A percentile compares a stretch with the other conserved stretches of the same genome.
These are phyloP conservation scores for Cyclotella distinguenda DNA, from an alignment of 108 stramenopile genomes.

Conservation along the genomic window DNA sequence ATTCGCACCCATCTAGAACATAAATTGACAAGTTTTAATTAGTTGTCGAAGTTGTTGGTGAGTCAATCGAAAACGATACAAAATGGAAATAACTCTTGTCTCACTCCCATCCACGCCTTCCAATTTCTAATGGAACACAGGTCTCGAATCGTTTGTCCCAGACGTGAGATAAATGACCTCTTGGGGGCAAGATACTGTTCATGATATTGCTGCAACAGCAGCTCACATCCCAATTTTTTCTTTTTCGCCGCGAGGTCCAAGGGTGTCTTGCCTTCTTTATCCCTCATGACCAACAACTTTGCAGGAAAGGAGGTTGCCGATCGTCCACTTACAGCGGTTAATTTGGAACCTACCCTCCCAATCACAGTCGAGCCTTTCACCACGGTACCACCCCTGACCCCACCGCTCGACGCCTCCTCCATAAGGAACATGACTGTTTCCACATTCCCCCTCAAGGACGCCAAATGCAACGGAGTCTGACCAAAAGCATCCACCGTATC, in stretches of 20 bases:
- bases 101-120: conserved; percentile 71
- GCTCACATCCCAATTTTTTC: conserved; percentile 65
- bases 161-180: conserved; percentile 28
- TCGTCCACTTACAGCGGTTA: conserved; percentile 10
- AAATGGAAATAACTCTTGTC: background rate
- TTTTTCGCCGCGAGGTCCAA: conserved; percentile 80
- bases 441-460: conserved; percentile 85
- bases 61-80: background rate
- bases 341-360: conserved; percentile 42
- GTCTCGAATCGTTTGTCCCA: conserved; percentile 32
- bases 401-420: conserved; percentile 41
- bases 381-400: background rate
- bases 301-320: conserved; percentile 21
- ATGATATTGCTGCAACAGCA: conserved; percentile 61
- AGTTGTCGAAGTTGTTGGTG: too few species aligned
- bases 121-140: conserved; percentile 55
- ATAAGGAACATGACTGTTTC: conserved; percentile 76
- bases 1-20: conserved; percentile 27
- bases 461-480: conserved; percentile 94
- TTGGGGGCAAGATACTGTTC: conserved; percentile 31
- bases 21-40: background rate
- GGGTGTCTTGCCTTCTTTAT: conserved; percentile 79
- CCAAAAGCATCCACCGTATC: conserved; percentile 84
- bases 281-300: conserved; percentile 50
- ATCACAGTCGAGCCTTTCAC: conserved; percentile 5